Conservation (phyloP, 805 yeast species). For the Saturnispora gosingensis region DNA sequence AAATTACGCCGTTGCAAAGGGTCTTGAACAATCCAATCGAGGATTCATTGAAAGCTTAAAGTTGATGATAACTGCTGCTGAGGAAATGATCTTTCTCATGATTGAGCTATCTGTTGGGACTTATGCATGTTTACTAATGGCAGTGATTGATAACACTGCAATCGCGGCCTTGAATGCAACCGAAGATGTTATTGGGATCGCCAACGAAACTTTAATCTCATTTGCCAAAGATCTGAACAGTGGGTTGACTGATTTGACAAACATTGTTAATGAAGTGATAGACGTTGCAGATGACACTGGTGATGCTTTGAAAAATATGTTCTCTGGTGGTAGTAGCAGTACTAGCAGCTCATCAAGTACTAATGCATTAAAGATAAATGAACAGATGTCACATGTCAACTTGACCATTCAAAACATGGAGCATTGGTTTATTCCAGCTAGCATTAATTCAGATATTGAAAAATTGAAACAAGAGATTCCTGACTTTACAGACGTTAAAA, state of each 20-base stretch:
- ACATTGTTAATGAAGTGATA: conserved; percentile 46
- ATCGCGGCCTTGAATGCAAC: conserved; percentile 68
- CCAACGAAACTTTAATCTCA: conserved; percentile 49
- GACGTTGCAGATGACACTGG: conserved; percentile 33
- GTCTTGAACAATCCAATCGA: conserved; percentile 39
- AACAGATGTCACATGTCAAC: conserved; percentile 39
- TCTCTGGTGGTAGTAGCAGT: conserved; percentile 19
- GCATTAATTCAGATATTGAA: conserved; percentile 51
- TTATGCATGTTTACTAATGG: conserved; percentile 69
- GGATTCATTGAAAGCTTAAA: conserved; percentile 37
- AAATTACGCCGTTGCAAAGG: conserved; percentile 39
- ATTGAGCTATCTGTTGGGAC: conserved; percentile 78
- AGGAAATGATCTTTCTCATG: conserved; percentile 51
- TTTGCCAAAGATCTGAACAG: conserved; percentile 55
- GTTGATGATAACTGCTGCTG: conserved; percentile 45
- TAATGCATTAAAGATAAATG: conserved; percentile 26
- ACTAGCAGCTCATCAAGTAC: conserved; percentile 26
- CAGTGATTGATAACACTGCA: conserved; percentile 64
- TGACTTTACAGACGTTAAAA: conserved; percentile 53
- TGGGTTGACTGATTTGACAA: conserved; percentile 54
- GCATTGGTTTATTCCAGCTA: conserved; percentile 54
- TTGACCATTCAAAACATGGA: conserved; percentile 47
- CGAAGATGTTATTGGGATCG: conserved; percentile 46
- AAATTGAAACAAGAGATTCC: conserved; percentile 47
- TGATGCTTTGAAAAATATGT: conserved; percentile 43